Conservation (phyloP, 441 rosid species). For the Populus trichocarpa region DNA sequence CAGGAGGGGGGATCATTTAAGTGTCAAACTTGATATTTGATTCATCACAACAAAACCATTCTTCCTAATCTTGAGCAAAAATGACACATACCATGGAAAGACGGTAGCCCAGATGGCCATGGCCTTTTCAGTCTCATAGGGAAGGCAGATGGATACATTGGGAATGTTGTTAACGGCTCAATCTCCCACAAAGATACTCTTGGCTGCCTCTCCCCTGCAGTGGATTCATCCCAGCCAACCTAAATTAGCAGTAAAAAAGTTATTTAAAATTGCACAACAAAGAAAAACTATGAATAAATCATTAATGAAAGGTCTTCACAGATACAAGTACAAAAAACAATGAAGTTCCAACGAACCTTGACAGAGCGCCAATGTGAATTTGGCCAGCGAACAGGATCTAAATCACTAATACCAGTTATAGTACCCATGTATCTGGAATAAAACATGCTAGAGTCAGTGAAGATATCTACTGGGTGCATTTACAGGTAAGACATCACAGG, state of each 20-base stretch:
- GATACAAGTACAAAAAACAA: background rate
- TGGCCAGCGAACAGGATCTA: slow-evolving; percentile 69
- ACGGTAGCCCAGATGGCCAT: slow-evolving; percentile 60
- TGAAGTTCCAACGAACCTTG: slow-evolving; percentile 41
- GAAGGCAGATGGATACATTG: slow-evolving; percentile 73
- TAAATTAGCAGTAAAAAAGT: slow-evolving; percentile 22
- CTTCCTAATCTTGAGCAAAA: background rate
- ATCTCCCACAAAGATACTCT: slow-evolving; percentile 84
- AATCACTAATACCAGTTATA: slow-evolving; percentile 65
- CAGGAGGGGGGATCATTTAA: background rate
- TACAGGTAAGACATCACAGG: background rate
- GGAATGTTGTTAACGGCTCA: slow-evolving; percentile 78
- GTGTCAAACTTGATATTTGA: background rate
- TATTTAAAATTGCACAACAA: background rate
- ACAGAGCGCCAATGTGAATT: slow-evolving; percentile 86
- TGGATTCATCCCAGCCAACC: slow-evolving; percentile 96
- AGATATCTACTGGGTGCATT: background rate
- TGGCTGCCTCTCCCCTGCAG: slow-evolving; percentile 77
- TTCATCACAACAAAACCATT: background rate
- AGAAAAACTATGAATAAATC: background rate
- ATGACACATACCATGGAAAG: slow-evolving; percentile 40
- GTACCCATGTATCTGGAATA: slow-evolving; percentile 79
- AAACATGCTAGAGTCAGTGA: background rate
- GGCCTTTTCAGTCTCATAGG: slow-evolving; percentile 72
- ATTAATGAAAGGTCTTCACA: background rate